Percentiles rank a stretch among this genome's conserved stretches.
Conservation (phyloP, 108 stramenopile genomes). For the Skeletonema marinoi region DNA sequence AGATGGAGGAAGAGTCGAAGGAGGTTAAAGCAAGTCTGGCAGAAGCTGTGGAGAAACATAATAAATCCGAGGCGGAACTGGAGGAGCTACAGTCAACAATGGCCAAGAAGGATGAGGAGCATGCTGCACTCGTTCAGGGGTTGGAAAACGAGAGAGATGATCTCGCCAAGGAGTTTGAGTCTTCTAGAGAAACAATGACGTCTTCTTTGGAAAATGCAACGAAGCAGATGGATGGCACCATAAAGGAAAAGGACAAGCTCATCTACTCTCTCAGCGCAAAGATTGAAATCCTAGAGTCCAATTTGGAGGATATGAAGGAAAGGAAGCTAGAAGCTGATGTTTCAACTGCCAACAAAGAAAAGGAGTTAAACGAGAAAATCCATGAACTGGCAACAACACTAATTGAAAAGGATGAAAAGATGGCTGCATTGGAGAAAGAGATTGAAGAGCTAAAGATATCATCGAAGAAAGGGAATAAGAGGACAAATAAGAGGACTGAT, state of each 20-base stretch:
- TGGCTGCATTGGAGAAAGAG: constrained; percentile 8
- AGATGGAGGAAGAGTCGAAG: background rate
- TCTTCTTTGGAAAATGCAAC: constrained; percentile 23
- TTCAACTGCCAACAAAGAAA: background rate
- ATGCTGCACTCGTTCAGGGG: background rate
- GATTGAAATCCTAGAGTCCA: constrained; percentile 30
- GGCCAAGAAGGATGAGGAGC: constrained; percentile 13
- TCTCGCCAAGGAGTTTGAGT: constrained; percentile 24
- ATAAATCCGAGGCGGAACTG: constrained; percentile 12
- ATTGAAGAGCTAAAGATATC: background rate
- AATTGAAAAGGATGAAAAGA: constrained; percentile 25
- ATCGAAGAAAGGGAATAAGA: background rate
- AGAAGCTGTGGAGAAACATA: background rate
- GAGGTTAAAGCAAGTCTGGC: background rate
- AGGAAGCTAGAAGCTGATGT: background rate
- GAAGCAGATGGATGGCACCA: constrained; percentile 16
- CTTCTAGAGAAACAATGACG: constrained; percentile 18
- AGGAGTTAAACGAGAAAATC: constrained; percentile 33
- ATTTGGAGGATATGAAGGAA: constrained; percentile 21
- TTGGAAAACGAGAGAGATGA: constrained; percentile 7
- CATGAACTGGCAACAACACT: constrained; percentile 24
- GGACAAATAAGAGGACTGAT: background rate
- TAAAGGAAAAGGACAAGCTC: constrained; percentile 34
- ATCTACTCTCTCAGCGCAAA: constrained; percentile 35
- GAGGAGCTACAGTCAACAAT: constrained; percentile 6